Percentiles rank a stretch among this genome's conserved stretches.
These are phyloP conservation scores for Hordeum vulgare DNA, from an alignment of 176 grass and related monocot species.

Conservation along the genomic window MorexV3_pseudomolecules_assembly NC_058523.1:149181495-149181994, in stretches of 20 bases:
- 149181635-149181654: constrained; percentile 97
- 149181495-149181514: constrained; percentile 57
- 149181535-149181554: constrained; percentile 56
- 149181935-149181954: constrained; percentile 98
- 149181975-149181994: constrained; percentile 95
- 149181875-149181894: constrained; percentile 87
- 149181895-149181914: constrained; percentile 88
- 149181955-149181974: constrained; percentile 80
- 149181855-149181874: constrained; percentile 98
- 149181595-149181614: constrained; percentile 85
- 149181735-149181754: not conserved
- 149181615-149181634: constrained; percentile 47
- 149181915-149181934: constrained; percentile 60
- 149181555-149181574: constrained; percentile 47
- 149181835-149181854: constrained; percentile 54
- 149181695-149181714: not conserved
- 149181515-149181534: constrained; percentile 37
- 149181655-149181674: constrained; percentile 97
- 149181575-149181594: constrained; percentile 79
- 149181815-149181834: not conserved
- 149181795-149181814: not conserved
- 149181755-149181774: not conserved
- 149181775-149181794: not conserved
- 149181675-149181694: constrained; percentile 47
- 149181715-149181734: not conserved